Evolutionary conservation across 2,329 filamentous ascomycete species (phyloP), one percentile per base, ranked within the genome.

Genomic region (Exophiala sp.): DNA sequence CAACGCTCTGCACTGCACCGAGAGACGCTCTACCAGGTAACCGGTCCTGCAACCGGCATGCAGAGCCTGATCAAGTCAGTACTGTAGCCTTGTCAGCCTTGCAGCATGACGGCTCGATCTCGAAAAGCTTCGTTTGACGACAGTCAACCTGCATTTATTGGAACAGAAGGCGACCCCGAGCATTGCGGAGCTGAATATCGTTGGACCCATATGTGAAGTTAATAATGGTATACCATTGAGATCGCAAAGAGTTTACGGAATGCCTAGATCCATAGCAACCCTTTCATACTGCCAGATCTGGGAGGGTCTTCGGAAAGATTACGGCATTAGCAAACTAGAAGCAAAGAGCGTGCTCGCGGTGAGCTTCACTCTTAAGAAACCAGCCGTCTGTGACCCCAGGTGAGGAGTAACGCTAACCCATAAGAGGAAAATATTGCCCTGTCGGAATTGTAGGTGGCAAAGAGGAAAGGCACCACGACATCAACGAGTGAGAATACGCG

Each of bases 381-480:
- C 39, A 29, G 44, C 21, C 10, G 9, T 24, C 24, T 34, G 9
- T 20, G 9, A 18, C 16, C 47, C 33, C 21, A 24, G 41, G 32
- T 40, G 45, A 35, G 51, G 55, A 52, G 48, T 21, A 34, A 32
- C 21, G 34, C 57, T 59, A 59, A 47, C 51, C 57, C 54, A 5
- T 12, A 55, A 60, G 10, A 34, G 48, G 57, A 21, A 44, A 57
- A 54, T 14, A 40, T 50, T 50, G 50, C 51, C 57, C 47, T 46
- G 34, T 40, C 40, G 46, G 56, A 50, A 36, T 20, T 16, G 12
- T 11, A 40, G 42, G 45, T 46, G 46, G 42, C 34, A 49, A 59
- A 46, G 57, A 56, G 53, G 57, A 55, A 59, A 48, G 49, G 52
- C 38, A 59, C 57, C 57, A 51, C 57, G 57, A 59, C 20, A n/a